phyloP scores from a whole-genome alignment of 2,329 filamentous ascomycete species.

The Pseudogymnoascus sp. region DNA sequence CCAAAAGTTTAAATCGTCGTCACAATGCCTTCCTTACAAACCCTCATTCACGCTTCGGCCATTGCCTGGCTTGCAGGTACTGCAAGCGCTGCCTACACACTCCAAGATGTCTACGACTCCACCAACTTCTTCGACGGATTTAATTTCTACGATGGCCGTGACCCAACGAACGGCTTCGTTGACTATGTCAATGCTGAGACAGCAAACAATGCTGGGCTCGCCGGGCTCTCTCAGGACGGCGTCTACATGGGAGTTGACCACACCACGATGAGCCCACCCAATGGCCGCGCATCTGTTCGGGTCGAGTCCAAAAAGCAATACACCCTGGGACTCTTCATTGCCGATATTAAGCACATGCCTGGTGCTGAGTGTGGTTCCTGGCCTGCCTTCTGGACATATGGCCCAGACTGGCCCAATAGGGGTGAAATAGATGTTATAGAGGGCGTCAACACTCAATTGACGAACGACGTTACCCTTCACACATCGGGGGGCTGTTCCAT shows the following conservation, averaged over 20 bases:
- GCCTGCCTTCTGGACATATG: constrained; percentile 53
- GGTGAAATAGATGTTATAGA: constrained; percentile 80
- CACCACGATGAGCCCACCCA: constrained; percentile 44
- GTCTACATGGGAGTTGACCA: constrained; percentile 67
- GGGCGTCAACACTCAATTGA: constrained; percentile 58
- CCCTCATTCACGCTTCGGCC: neutral
- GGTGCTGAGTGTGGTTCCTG: constrained; percentile 49
- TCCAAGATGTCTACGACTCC: constrained; percentile 37
- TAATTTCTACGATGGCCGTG: constrained; percentile 47
- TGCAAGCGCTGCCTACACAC: constrained; percentile 32
- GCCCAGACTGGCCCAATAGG: constrained; percentile 57
- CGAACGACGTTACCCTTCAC: constrained; percentile 61
- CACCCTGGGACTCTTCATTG: constrained; percentile 48
- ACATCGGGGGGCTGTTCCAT: constrained; percentile 55
- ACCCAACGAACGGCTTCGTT: constrained; percentile 72
- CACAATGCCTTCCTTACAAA: neutral
- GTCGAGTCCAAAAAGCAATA: constrained; percentile 50
- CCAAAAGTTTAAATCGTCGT: neutral
- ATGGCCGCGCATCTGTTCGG: constrained; percentile 64
- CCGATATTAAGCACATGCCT: constrained; percentile 55
- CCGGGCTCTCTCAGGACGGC: constrained; percentile 33
- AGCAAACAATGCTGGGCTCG: constrained; percentile 50
- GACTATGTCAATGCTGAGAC: constrained; percentile 54
- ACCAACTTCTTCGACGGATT: constrained; percentile 42
- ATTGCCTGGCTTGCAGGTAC: constrained; percentile 17